Evolutionary conservation across 805 yeast genomes (phyloP).

Genomic region (Saccharomycopsis amapae): DNA sequence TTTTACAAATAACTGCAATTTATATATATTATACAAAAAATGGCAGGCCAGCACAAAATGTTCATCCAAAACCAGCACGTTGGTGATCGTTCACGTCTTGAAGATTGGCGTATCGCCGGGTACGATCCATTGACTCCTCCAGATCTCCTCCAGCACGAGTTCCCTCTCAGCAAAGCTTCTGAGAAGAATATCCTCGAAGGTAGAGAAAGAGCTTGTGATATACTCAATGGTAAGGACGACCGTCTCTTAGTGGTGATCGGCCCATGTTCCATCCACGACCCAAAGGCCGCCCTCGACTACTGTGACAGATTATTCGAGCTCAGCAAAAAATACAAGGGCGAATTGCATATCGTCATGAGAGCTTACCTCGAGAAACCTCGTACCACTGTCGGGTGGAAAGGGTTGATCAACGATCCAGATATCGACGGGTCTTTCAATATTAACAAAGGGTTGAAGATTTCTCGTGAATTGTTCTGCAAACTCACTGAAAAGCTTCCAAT

Average conservation of each 20-base stretch:
- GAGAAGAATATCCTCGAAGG: constrained; percentile 64
- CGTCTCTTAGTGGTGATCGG: constrained; percentile 85
- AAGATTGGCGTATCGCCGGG: constrained; percentile 75
- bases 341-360: constrained; percentile 86
- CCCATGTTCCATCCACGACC: constrained; percentile 95
- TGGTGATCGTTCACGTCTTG: constrained; percentile 76
- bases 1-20: no score
- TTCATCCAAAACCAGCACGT: constrained; percentile 76
- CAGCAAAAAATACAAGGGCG: constrained; percentile 64
- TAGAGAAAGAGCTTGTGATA: constrained; percentile 69
- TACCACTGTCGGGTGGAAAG: constrained; percentile 99
- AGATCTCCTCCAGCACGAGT: constrained; percentile 79
- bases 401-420: constrained; percentile 94
- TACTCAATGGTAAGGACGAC: constrained; percentile 72
- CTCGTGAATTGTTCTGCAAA: constrained; percentile 79
- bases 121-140: constrained; percentile 95
- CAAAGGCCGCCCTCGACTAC: constrained; percentile 83
- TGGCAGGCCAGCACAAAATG: constrained; percentile 38
- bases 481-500: constrained; percentile 84
- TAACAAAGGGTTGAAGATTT: constrained; percentile 84
- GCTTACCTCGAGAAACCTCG: constrained; percentile 98
- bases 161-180: constrained; percentile 53
- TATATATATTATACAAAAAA: background rate
- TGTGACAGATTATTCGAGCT: constrained; percentile 60
- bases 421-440: constrained; percentile 87